phyloP scores from a whole-genome alignment of 345 rosid species.

The Lepidium sativum region DNA sequence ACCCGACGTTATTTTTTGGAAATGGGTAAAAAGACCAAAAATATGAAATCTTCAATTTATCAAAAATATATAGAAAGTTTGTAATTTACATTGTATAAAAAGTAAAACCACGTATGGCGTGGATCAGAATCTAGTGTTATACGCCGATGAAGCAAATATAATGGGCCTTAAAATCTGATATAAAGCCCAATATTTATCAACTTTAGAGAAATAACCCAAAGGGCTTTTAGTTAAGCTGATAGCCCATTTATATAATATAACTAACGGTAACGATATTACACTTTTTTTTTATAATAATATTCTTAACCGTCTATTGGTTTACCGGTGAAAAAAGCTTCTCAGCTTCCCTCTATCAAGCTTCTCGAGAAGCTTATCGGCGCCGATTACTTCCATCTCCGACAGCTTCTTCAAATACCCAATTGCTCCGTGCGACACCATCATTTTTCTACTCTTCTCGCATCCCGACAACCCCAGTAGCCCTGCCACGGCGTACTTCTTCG shows the following conservation, averaged over 20 bases:
- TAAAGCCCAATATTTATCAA: too few relatives aligned
- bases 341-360: conserved; percentile 67
- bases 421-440: conserved; percentile 90
- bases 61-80: too few relatives aligned
- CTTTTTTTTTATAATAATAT: background rate
- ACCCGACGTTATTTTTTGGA: too few relatives aligned
- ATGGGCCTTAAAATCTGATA: too few relatives aligned
- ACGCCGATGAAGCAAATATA: too few relatives aligned
- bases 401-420: conserved; percentile 93
- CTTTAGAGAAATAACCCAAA: background rate
- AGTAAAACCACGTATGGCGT: too few relatives aligned
- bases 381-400: conserved; percentile 73
- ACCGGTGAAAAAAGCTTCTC: conserved; percentile 48
- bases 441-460: conserved; percentile 74
- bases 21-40: too few relatives aligned
- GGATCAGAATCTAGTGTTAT: too few relatives aligned
- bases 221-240: background rate
- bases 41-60: too few relatives aligned
- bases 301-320: background rate
- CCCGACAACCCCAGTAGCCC: conserved; percentile 59
- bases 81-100: too few relatives aligned
- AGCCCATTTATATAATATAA: background rate
- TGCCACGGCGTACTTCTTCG: conserved; percentile 76
- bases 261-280: background rate
- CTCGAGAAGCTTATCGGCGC: conserved; percentile 77